phyloP scores from a whole-genome alignment of 2,329 filamentous ascomycete genomes.

The Diaporthe velutina region DNA sequence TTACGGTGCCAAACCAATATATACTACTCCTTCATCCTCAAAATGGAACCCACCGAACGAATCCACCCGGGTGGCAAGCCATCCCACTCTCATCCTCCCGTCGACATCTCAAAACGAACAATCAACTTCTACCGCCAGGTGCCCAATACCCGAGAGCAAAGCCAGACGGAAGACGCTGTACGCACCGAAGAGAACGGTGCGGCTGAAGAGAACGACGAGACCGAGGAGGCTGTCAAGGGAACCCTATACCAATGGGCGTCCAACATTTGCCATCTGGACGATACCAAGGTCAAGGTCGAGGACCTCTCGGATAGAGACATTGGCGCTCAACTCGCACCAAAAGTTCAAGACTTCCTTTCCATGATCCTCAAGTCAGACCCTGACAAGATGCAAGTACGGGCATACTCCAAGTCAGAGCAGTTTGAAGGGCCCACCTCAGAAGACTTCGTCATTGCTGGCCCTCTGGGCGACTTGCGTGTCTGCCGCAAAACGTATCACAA shows the following conservation, averaged over 20 bases:
- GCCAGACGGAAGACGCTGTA: background rate
- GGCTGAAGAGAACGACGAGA: background rate
- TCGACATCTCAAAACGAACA: background rate
- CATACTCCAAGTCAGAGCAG: background rate
- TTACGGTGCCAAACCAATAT: background rate
- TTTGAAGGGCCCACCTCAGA: background rate
- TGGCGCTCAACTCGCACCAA: background rate
- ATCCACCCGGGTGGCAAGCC: background rate
- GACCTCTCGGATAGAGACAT: background rate
- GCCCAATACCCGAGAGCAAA: background rate
- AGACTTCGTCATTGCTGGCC: background rate
- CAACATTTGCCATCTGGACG: background rate
- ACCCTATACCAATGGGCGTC: background rate
- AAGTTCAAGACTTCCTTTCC: background rate
- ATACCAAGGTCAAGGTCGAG: background rate
- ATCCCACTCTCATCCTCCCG: background rate
- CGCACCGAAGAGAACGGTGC: background rate
- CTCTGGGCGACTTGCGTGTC: background rate
- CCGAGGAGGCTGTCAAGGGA: background rate
- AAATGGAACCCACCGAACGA: background rate
- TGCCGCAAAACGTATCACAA: background rate
- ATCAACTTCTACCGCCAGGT: background rate
- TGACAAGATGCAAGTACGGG: no score
- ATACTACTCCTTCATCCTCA: background rate
- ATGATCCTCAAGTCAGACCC: background rate